Conservation (phyloP, 495 filamentous ascomycete species). For the Clohesyomyces aquaticus region DNA sequence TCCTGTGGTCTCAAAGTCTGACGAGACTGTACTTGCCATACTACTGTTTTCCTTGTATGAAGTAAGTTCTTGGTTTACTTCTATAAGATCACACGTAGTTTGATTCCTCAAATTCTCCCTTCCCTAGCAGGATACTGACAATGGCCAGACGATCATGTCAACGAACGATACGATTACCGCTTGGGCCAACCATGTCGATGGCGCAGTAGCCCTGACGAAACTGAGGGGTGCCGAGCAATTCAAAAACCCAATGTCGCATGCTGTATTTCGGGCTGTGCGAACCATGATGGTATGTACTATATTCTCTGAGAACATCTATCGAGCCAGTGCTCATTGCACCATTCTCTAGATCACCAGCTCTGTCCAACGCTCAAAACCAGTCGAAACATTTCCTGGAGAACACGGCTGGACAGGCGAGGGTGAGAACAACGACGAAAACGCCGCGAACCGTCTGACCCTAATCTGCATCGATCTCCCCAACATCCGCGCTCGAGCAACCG, state of each 20-base stretch:
- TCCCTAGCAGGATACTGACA: slow-evolving; percentile 3
- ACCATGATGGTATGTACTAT: slow-evolving; percentile 42
- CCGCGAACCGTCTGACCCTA: slow-evolving; percentile 43
- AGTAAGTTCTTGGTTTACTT: slow-evolving; percentile 36
- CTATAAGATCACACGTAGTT: slow-evolving; percentile 27
- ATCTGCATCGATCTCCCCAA: slow-evolving; percentile 42
- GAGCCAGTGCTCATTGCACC: neutral
- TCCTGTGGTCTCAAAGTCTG: slow-evolving; percentile 35
- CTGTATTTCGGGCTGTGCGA: slow-evolving; percentile 43
- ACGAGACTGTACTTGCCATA: slow-evolving; percentile 41
- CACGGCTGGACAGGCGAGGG: slow-evolving; percentile 39
- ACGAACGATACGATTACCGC: slow-evolving; percentile 37
- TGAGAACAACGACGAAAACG: slow-evolving; percentile 36
- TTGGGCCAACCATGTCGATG: slow-evolving; percentile 44
- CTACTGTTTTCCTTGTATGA: slow-evolving; percentile 46
- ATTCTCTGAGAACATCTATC: neutral
- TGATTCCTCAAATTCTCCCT: slow-evolving; percentile 6
- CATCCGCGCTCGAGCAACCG: slow-evolving; percentile 32
- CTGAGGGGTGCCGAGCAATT: slow-evolving; percentile 42
- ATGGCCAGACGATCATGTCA: slow-evolving; percentile 36
- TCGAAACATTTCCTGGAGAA: slow-evolving; percentile 39
- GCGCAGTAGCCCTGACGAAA: slow-evolving; percentile 43
- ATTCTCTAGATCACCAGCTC: slow-evolving; percentile 41
- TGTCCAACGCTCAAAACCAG: slow-evolving; percentile 41
- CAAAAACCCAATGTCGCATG: slow-evolving; percentile 39